A percentile compares a stretch with the other conserved stretches of the same genome.
Evolutionary conservation across 208 protist species (phyloP).

Genomic region (Acanthamoeba divionensis): DNA sequence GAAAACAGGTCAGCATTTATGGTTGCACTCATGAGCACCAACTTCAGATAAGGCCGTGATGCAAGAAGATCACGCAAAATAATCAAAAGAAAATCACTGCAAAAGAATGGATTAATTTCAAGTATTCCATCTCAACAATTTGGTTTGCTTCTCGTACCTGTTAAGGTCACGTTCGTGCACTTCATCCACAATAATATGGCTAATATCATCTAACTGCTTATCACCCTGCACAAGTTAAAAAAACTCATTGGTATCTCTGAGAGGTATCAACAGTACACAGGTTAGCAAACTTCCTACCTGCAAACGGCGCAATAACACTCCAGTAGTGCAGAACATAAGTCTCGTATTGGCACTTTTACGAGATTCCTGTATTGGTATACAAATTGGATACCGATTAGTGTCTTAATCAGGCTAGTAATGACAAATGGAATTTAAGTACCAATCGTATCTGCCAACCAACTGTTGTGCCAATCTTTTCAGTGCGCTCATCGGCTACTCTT

Average conservation of each 20-base stretch:
- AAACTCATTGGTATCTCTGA: slow-evolving; percentile 38
- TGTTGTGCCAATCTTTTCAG: neutral
- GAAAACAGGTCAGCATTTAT: slow-evolving; percentile 72
- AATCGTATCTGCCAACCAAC: neutral
- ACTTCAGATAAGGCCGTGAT: slow-evolving; percentile 69
- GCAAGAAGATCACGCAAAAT: slow-evolving; percentile 56
- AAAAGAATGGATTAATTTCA: neutral
- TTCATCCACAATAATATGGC: slow-evolving; percentile 78
- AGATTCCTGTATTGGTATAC: neutral
- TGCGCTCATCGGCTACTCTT: slow-evolving; percentile 69
- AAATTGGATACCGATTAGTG: neutral
- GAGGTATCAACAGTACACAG: neutral
- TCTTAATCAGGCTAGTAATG: neutral
- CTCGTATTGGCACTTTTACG: slow-evolving; percentile 51
- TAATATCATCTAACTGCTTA: slow-evolving; percentile 54
- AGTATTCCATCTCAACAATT: neutral
- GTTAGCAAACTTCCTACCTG: slow-evolving; percentile 5
- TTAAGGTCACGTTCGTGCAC: slow-evolving; percentile 76
- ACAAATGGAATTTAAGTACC: neutral
- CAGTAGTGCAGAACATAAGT: slow-evolving; percentile 76
- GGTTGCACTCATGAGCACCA: slow-evolving; percentile 81
- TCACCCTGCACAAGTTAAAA: neutral
- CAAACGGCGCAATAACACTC: slow-evolving; percentile 72
- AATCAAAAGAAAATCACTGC: slow-evolving; percentile 65
- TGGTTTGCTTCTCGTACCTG: neutral